Base-by-base conservation (phyloP, 139 green algal genomes). In the Pleodorina starrii region DNA sequence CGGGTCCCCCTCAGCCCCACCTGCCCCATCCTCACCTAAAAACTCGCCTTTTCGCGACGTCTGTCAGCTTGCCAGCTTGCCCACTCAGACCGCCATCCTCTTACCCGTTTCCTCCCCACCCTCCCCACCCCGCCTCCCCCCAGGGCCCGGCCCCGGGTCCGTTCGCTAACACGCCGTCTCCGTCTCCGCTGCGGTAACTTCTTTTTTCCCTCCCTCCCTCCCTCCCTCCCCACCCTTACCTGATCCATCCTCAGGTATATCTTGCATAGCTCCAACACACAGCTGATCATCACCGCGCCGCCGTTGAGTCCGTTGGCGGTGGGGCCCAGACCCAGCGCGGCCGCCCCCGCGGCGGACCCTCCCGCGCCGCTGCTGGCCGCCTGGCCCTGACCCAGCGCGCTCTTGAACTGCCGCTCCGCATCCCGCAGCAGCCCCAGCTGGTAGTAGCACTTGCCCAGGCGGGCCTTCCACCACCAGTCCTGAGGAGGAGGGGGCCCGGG, bases 401-500 rank as follows among this genome's bases (percentile, higher is more conserved):
- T 94, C n/a, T 90, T 82, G 42, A 97, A 94, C 89, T 97, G 96
- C 86, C 93, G 93, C 88, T 97, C 95, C 27, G 94, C 94, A 43
- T 98, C 96, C 1, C 95, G 90, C 42, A 97, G 89, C 90, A 97
- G 90, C 9, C 95, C 95, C 54, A 98, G 93, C 91, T 97, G 96
- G 89, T 97, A 97, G 91, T 96, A 97, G 75, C 91, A 95, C 92
- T 97, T 97, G 78, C 95, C 96, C 57, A 97, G 91, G 29, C 95
- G 91, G 50, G 93, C 92, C 90, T 97, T 96, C 96, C 96, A 98
- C 96, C 96, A 98, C 96, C 96, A 98, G 89, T 98, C 96, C 75
- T 91, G 48, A 7, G 6, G 35, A 21, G 7, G 27, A 21, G 50
- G 83, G 46, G 68, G 1, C 14, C 59, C 27, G 19, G n/a, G 74